Conservation (phyloP, 2,329 filamentous ascomycete species). For the Xylaria multiplex region DNA sequence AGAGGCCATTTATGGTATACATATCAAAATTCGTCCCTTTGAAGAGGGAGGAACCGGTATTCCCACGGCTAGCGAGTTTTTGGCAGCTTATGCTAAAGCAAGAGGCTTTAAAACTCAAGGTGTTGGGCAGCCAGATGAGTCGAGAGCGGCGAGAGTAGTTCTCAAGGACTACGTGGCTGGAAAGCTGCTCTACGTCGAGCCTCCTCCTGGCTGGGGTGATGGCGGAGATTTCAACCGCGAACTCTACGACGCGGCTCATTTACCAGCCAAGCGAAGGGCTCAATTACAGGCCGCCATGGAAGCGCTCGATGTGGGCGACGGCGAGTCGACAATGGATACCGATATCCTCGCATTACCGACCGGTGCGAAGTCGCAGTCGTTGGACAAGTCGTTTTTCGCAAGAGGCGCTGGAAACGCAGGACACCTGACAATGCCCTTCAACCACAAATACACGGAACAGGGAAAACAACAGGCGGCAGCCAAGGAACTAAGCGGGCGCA, state of each 20-base stretch:
- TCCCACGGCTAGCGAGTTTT: slow-evolving; percentile 84
- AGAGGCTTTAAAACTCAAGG: slow-evolving; percentile 92
- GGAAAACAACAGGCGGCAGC: slow-evolving; percentile 63
- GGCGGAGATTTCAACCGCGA: slow-evolving; percentile 84
- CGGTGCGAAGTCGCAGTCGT: slow-evolving; percentile 77
- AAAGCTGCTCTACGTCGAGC: slow-evolving; percentile 91
- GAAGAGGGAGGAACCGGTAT: slow-evolving; percentile 94
- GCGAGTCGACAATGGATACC: slow-evolving; percentile 51
- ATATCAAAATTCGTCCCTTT: slow-evolving; percentile 79
- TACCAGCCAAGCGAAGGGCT: slow-evolving; percentile 82
- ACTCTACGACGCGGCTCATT: slow-evolving; percentile 83
- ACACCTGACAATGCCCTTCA: slow-evolving; percentile 83
- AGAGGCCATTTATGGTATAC: slow-evolving; percentile 93
- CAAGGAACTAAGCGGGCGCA: slow-evolving; percentile 83
- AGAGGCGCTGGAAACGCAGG: slow-evolving; percentile 61
- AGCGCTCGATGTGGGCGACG: slow-evolving; percentile 56
- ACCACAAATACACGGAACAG: slow-evolving; percentile 87
- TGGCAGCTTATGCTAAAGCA: slow-evolving; percentile 86
- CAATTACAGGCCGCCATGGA: slow-evolving; percentile 65
- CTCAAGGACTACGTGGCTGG: slow-evolving; percentile 98
- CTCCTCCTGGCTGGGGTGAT: slow-evolving; percentile 80
- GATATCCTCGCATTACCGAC: slow-evolving; percentile 64
- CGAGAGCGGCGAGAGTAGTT: slow-evolving; percentile 85
- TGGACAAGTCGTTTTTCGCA: slow-evolving; percentile 92
- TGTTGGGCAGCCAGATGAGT: slow-evolving; percentile 91